Evolutionary conservation across 495 filamentous ascomycete species (phyloP), one percentile per base, ranked within the genome.

Genomic region (Neurospora sp.): DNA sequence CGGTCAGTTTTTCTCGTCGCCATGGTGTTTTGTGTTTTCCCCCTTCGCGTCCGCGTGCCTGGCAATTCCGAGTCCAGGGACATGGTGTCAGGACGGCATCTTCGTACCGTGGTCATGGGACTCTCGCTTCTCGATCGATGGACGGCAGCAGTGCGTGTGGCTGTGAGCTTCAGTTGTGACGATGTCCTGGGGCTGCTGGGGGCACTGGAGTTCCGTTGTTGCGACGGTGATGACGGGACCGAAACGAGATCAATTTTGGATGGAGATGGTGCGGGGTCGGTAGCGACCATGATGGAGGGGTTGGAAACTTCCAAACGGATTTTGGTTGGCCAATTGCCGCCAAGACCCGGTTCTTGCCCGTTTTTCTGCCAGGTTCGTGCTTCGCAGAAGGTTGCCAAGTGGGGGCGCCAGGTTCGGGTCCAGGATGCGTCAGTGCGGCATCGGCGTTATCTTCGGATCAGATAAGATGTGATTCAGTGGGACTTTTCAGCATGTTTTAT

Each of bases 401-500:
- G 72, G 74, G 48, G 69, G 73, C 69, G 18, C 72, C 75, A 73
- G 20, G 46, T 23, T 54, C 54, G 27, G 27, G 54, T 66, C 54
- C 54, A 35, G 54, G 54, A 66, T 31, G 54, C 23, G 27, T 18
- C 27, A 9, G 54, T 31, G 80, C 83, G 82, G 80, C 81, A 82
- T 83, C 82, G 83, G 83, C 74, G 54, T 84, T 85, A 85, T 85
- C 84, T 84, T 82, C 75, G 81, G 84, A 86, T 86, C 84, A 78
- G 84, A 86, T 86, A 85, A 86, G 84, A 85, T 85, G 78, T 39
- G 72, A 77, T 75, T 75, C 72, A 73, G 76, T 69, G 73, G 75
- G 72, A 71, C 70, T 72, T n/a, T 20, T 41, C 9, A 46, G 12
- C 39, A 37, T 48, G 37, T 37, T 27, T 44, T 41, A 20, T 40